A percentile compares a stretch with the other conserved stretches of the same genome.
These are phyloP conservation scores for Yamadazyma jaroonii DNA, from an alignment of 1,139 yeast species.

Conservation along the genomic window DNA sequence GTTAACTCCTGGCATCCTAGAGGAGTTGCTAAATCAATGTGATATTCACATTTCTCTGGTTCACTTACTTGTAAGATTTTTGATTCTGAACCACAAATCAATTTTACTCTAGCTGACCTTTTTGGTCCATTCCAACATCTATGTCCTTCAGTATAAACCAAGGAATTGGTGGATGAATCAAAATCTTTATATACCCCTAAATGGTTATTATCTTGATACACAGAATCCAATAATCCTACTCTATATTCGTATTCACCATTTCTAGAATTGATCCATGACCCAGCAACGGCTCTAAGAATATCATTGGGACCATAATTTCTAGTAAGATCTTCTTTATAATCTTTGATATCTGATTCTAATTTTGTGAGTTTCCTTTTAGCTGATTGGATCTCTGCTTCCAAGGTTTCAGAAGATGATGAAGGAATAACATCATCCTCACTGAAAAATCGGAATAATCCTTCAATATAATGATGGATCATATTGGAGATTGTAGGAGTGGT, in stretches of 20 bases:
- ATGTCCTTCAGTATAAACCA: conserved; percentile 60
- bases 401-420: conserved; percentile 5
- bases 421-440: conserved; percentile 6
- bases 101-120: conserved; percentile 63
- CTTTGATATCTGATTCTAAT: conserved; percentile 17
- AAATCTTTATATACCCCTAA: conserved; percentile 48
- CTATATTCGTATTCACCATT: conserved; percentile 73
- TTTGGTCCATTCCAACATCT: conserved; percentile 95
- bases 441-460: conserved; percentile 9
- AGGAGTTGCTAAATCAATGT: conserved; percentile 62
- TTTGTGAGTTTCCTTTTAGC: conserved; percentile 16
- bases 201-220: conserved; percentile 58
- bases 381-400: conserved; percentile 19
- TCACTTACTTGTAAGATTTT: conserved; percentile 69
- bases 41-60: conserved; percentile 84
- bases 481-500: conserved; percentile 21
- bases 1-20: conserved; percentile 54
- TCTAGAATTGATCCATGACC: conserved; percentile 44
- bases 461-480: conserved; percentile 25
- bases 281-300: conserved; percentile 57
- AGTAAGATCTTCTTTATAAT: conserved; percentile 18
- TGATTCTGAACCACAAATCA: conserved; percentile 65
- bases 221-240: conserved; percentile 54
- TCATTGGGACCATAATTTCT: conserved; percentile 60
- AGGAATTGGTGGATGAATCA: conserved; percentile 31